Base-by-base conservation (phyloP, 192 early-diverging fungal genomes). In the Dissophora ornata region DNA sequence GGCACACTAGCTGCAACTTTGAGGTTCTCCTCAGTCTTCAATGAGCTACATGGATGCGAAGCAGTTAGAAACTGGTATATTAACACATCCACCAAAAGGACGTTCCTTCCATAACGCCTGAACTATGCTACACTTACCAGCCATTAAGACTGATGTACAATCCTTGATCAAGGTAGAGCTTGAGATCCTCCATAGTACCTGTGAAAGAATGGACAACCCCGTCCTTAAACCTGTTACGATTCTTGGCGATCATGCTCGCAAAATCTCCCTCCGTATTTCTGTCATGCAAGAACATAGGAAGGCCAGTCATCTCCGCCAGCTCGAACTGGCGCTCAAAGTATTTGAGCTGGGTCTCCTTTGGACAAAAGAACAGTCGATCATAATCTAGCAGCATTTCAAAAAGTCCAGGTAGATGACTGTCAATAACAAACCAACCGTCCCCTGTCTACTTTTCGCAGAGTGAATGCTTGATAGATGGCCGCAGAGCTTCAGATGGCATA, bases 191-290 rank as follows among this genome's bases (percentile, higher is more conserved):
- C 7, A 84, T 45, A 0, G 84, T 71, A 6, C 93, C 95, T 5
- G 93, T 95, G 71, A 94, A 96, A 15, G 92, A 96, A 71, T 98
- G 97, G 46, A 96, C 90, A 0, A 96, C 92, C 33, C 95, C 96
- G 28, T 65, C 71, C 8, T 71, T 80, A 44, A 92, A 91, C 41
- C 67, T 81, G 49, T 77, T 62, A 21, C 92, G 86, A 80, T 94
- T 86, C n/a, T 80, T 63, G n/a, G 51, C 34, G 18, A 65, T 46
- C 26, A 65, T 65, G n/a, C n/a, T 28, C 4, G 62, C 62, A 65
- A 65, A 65, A 40, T 65, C 62, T 1, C 62, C 57, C 40, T 71
- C 86, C 0, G 97, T 92, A 67, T 94, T 92, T 41, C 97, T 86
- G 62, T 90, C 84, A 83, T 98, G 97, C 33, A 98, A 79, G 69